Base-by-base conservation (phyloP, 1,284 basidiomycete species). In the Sanghuangporus sanghuang region DNA sequence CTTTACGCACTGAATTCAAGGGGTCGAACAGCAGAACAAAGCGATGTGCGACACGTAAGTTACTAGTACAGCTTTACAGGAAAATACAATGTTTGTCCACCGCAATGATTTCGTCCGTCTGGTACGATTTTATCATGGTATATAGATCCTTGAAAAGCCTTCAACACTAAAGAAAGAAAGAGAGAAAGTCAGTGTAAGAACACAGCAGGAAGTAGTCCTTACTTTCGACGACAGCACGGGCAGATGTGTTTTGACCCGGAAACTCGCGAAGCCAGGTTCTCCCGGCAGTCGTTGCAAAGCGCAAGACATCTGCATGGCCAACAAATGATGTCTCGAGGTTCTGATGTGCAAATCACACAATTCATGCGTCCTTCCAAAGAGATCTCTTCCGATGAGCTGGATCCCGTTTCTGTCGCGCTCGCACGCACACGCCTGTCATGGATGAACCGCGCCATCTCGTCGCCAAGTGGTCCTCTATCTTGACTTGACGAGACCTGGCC, bases 281-380 rank as follows among this genome's bases (percentile, higher is more conserved):
- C 84, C 61, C 89, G 79, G 70, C 89, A 91, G 66, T 82, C 83
- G 68, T 91, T 86, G 68, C 89, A 91, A 70, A 91, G 78, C 1
- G 87, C 82, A 32, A 91, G 77, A 70, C 89, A 91, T 64, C 87
- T 82, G 72, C 89, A 91, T 21, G 89, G 89, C 89, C 89, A 91
- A 69, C 88, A 91, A 57, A 91, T 88, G 60, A 91, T 81, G 68
- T 87, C 83, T 53, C 89, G 76, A 21, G 80, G 76, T 67, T 88
- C 86, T n/a, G 77, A 76, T n/a, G 85, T 89, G 69, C 89, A 91
- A 59, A 91, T 81, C 2, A 91, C 89, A 71, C 89, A 92, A 64
- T 77, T 80, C 60, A 77, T 75, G 64, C 80, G 74, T 59, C 70
- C 71, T 60, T 80, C 78, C 44, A 73, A 74, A 0, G 63, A 60